A percentile compares a stretch with the other conserved stretches of the same genome.
Evolutionary conservation across 768 basidiomycete genomes (phyloP).

Genomic region (Saitozyma sp.): DNA sequence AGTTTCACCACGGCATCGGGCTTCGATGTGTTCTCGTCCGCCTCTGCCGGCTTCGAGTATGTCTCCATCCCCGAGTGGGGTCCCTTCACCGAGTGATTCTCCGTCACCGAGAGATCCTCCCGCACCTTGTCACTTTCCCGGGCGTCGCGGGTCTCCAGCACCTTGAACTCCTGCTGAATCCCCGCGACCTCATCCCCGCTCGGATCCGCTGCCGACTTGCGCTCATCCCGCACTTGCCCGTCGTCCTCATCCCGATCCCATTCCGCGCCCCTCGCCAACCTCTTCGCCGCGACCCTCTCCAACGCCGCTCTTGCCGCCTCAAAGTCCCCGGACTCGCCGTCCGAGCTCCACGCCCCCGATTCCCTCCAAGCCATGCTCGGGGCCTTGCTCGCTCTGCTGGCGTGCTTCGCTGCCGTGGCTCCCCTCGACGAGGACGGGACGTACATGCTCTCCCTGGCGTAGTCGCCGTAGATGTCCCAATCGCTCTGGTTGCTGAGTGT

Average conservation of each 20-base stretch:
- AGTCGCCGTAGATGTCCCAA: constrained; percentile 49
- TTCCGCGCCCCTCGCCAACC: constrained; percentile 23
- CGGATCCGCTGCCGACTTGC: no score
- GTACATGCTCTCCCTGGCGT: constrained; percentile 47
- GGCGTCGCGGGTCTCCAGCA: no score
- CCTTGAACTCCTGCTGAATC: no score
- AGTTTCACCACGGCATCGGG: background rate
- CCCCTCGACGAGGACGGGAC: background rate
- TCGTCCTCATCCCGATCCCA: constrained; percentile 21
- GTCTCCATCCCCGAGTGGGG: no score
- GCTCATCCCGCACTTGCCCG: background rate
- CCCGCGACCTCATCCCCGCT: no score
- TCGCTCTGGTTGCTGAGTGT: constrained; percentile 15
- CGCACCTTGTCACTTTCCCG: no score
- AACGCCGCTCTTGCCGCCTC: constrained; percentile 13
- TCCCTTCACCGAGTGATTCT: background rate
- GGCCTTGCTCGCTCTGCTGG: background rate
- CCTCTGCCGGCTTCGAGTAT: no score
- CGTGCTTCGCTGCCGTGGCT: background rate
- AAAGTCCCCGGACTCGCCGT: constrained; percentile 12
- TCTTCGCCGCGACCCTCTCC: constrained; percentile 18
- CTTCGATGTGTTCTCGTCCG: background rate
- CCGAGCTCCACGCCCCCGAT: constrained; percentile 16
- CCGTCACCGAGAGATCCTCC: no score
- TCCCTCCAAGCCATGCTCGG: background rate